Base-by-base conservation (phyloP, 768 basidiomycete species). In the Coprinellus aureogranulatus region DNA sequence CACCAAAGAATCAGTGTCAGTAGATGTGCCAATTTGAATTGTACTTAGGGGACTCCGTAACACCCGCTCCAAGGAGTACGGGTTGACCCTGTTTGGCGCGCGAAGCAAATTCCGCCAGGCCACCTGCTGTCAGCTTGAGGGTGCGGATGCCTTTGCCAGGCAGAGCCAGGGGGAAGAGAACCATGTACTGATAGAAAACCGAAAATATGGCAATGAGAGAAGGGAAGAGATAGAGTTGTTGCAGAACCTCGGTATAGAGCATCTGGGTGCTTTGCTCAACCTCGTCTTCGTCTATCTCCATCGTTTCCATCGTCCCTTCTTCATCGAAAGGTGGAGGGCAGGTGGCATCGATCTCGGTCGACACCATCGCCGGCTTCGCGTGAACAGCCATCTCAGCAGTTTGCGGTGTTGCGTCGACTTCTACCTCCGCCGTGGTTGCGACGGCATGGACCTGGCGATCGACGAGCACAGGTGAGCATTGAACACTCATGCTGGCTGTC, bases 111-210 rank as follows among this genome's bases (percentile, higher is more conserved):
- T 28, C 48, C 6, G 18, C 27, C 11, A 49, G n/a, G 25, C 12
- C 27, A 5, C 27, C 14, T 34, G 34, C 34, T 6, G 34, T 34
- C 34, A 34, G 34, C 34, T 14, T 34, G 34, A 34, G 34, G 48
- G 42, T 23, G 46, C 46, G 46, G 5, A 5, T 8, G n/a, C 50
- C 50, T 30, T 31, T 34, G 30, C 31, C 48, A 22, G 52, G 81
- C 69, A 34, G 75, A 74, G 77, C 71, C 47, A 86, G 67, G 22
- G 85, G 84, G 61, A 79, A 80, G 41, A 71, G 67, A 55, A 83
- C 70, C 62, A 81, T 75, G 51, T 81, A 58, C 46, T 74, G 77
- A 63, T 75, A 83, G 57, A 81, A 72, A 56, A 83, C 66, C 34
- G 80, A 75, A 54, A 86, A 61, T 22, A 87, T 61, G 50, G 71